Conservation (phyloP, 2,329 filamentous ascomycete species). For the Paramyrothecium sp. region DNA sequence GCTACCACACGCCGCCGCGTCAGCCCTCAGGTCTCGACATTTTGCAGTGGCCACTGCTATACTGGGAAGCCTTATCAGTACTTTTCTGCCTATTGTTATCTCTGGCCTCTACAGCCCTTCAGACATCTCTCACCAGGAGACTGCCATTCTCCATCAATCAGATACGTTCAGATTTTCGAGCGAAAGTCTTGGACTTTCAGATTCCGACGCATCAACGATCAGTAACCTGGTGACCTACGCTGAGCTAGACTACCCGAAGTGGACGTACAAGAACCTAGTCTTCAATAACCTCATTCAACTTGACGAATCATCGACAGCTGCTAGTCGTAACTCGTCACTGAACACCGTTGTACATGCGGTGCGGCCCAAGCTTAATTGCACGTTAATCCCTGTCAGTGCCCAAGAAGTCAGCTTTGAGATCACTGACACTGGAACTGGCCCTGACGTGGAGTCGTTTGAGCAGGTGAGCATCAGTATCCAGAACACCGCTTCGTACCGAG, state of each 20-base stretch:
- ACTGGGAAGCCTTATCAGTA: constrained; percentile 12
- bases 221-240: constrained; percentile 22
- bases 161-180: constrained; percentile 22
- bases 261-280: constrained; percentile 27
- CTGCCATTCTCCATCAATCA: constrained; percentile 20
- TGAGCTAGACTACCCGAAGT: constrained; percentile 25
- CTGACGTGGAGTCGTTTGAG: constrained; percentile 5
- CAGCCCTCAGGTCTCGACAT: constrained; percentile 15
- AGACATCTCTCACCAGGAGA: constrained; percentile 15
- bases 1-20: constrained; percentile 15
- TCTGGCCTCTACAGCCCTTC: constrained; percentile 24
- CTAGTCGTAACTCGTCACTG: constrained; percentile 10
- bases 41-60: constrained; percentile 21
- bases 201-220: constrained; percentile 19
- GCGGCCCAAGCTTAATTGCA: constrained; percentile 16
- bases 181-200: constrained; percentile 15
- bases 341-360: constrained; percentile 13
- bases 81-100: constrained; percentile 15
- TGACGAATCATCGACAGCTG: constrained; percentile 3
- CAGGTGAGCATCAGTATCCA: constrained; percentile 13
- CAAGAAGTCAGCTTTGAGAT: constrained; percentile 8
- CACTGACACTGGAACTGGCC: constrained; percentile 5
- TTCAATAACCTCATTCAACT: constrained; percentile 16
- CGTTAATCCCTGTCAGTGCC: constrained; percentile 9
- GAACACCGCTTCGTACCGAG: constrained; percentile 12